These are phyloP conservation scores for Alternaria alternata DNA, from an alignment of 2,329 filamentous ascomycete species.

Conservation along the genomic window DNA sequence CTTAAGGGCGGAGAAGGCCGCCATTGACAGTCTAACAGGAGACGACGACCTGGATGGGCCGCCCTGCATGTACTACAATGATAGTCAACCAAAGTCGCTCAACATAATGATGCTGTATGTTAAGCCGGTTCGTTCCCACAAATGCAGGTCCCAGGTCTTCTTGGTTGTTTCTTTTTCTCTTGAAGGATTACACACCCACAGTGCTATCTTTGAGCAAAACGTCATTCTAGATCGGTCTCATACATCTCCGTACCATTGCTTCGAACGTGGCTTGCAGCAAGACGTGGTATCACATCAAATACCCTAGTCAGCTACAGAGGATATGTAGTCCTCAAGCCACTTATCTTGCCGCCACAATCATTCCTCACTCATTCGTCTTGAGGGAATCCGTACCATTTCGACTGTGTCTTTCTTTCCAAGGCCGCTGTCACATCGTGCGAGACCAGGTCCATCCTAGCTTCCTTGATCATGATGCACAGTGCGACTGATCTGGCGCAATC, in stretches of 20 bases:
- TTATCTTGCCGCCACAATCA: background rate
- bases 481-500: slow-evolving; percentile 24
- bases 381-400: background rate
- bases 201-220: background rate
- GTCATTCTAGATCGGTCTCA: slow-evolving; percentile 17
- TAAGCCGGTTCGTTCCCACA: background rate
- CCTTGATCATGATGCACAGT: slow-evolving; percentile 20
- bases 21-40: background rate
- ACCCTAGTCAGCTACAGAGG: slow-evolving; percentile 1
- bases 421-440: background rate
- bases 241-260: slow-evolving; percentile 17
- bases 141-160: background rate
- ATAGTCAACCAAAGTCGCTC: background rate
- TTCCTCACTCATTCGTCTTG: background rate
- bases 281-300: background rate
- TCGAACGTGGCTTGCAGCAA: slow-evolving; percentile 22
- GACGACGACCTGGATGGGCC: background rate
- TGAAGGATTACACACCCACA: background rate
- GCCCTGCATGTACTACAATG: background rate
- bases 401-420: background rate
- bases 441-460: background rate
- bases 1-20: slow-evolving; percentile 1
- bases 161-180: slow-evolving; percentile 6
- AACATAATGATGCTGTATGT: background rate
- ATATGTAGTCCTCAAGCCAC: slow-evolving; percentile 18